Evolutionary conservation across 2,329 filamentous ascomycete species (phyloP).

Genomic region (Pestalotiopsis sp.): DNA sequence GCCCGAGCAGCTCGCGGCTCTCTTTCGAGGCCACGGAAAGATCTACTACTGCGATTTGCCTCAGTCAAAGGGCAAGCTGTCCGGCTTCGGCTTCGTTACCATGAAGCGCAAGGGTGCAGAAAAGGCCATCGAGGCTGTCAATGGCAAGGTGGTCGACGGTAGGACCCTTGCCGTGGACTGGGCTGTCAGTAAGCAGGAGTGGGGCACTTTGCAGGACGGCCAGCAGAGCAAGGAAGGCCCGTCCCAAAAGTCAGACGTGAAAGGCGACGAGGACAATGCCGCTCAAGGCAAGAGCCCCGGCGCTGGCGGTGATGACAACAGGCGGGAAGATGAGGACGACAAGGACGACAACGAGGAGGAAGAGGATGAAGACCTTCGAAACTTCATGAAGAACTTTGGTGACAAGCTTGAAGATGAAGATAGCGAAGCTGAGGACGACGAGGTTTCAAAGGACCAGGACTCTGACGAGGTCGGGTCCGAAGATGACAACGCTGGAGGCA

Average conservation of each 20-base stretch:
- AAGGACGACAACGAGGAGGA: slow-evolving; percentile 36
- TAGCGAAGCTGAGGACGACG: slow-evolving; percentile 45
- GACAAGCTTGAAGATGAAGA: slow-evolving; percentile 59
- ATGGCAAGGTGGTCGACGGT: slow-evolving; percentile 88
- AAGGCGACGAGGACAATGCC: slow-evolving; percentile 24
- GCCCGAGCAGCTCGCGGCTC: slow-evolving; percentile 72
- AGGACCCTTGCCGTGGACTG: slow-evolving; percentile 91
- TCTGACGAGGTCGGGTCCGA: slow-evolving; percentile 29
- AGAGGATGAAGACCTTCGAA: slow-evolving; percentile 48
- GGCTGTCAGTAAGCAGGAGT: slow-evolving; percentile 90
- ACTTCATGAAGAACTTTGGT: slow-evolving; percentile 60
- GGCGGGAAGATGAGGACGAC: slow-evolving; percentile 30
- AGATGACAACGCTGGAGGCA: slow-evolving; percentile 27
- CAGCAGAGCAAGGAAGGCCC: slow-evolving; percentile 33
- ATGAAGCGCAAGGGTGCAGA: slow-evolving; percentile 87
- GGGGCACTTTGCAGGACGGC: slow-evolving; percentile 65
- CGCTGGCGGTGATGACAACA: slow-evolving; percentile 28
- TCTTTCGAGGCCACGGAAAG: slow-evolving; percentile 90
- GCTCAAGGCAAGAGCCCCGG: slow-evolving; percentile 43
- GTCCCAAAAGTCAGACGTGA: slow-evolving; percentile 25
- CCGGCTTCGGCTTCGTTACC: slow-evolving; percentile 92
- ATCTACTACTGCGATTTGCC: slow-evolving; percentile 87
- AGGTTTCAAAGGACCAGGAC: slow-evolving; percentile 37
- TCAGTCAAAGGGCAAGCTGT: slow-evolving; percentile 72
- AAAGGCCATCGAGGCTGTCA: slow-evolving; percentile 80